phyloP scores from a whole-genome alignment of 2,329 filamentous ascomycete species.

The Setomelanomma holmii region DNA sequence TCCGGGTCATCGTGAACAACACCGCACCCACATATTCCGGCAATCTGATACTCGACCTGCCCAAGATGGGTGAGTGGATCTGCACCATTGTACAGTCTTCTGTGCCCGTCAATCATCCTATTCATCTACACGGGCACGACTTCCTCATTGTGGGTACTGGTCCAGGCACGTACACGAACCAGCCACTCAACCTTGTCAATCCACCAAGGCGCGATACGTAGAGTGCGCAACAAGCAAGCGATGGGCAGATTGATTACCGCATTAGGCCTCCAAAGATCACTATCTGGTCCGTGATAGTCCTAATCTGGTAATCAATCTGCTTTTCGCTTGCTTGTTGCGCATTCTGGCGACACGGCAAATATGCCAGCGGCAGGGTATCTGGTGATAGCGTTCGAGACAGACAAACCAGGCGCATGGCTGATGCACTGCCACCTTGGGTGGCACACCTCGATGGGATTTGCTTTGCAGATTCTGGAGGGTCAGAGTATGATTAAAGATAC shows the following conservation, averaged over 20 bases:
- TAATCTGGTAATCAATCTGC: too few relatives aligned
- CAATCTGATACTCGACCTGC: conserved; percentile 41
- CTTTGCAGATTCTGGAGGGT: conserved; percentile 58
- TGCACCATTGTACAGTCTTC: conserved; percentile 49
- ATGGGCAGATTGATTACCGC: too few relatives aligned
- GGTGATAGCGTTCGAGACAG: conserved; percentile 60
- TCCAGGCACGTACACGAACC: conserved; percentile 30
- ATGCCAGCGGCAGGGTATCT: conserved; percentile 41
- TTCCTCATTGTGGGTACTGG: conserved; percentile 60
- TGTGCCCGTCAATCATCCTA: conserved; percentile 45
- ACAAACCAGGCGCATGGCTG: conserved; percentile 58
- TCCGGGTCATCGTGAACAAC: conserved; percentile 42
- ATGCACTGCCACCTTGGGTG: conserved; percentile 45
- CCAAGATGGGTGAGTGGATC: conserved; percentile 43
- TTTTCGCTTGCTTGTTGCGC: too few relatives aligned
- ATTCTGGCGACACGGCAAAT: too few relatives aligned
- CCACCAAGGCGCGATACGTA: conserved; percentile 40
- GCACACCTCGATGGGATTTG: conserved; percentile 57
- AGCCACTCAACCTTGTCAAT: conserved; percentile 24
- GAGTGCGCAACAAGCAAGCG: too few relatives aligned
- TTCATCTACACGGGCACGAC: conserved; percentile 59
- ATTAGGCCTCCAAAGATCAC: too few relatives aligned
- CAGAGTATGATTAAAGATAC: conserved; percentile 17
- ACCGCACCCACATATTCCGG: conserved; percentile 38
- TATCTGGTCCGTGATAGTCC: too few relatives aligned